Evolutionary conservation across 106 monocot genomes (phyloP), one percentile per base, ranked within the genome.

Genomic region (Allium cepa): DNA sequence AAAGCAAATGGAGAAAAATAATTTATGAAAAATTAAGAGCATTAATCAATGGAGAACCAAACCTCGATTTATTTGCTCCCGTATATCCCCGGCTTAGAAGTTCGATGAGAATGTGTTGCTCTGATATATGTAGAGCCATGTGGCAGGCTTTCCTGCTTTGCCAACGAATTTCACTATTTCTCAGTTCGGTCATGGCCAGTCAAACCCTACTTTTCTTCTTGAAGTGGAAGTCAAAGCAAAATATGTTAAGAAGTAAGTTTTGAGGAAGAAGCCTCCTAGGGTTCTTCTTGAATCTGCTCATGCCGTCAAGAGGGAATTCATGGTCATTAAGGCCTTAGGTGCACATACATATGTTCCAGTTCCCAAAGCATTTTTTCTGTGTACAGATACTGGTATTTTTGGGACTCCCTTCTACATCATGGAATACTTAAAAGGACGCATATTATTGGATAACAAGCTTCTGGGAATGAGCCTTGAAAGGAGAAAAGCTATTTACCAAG

Each of bases 371-470:
- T 93, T 87, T 70, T 90, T 87, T 69, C 75, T 99, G 28, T 99
- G 99, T 71, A 82, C 79, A 49, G 99, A 99, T 87, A 70, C 99
- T 11, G 78, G 64, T 65, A 72, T 93, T 62, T 82, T 99, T 67
- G 93, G 99, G 56, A 99, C 99, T 22, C 26, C 99, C 18, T 99
- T 99, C 68, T 99, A 93, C 55, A 90, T 99, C 61, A 99, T 99
- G 99, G 99, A 99, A 69, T 85, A 82, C 62, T 66, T 99, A 62
- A 90, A 99, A 69, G 99, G 99, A 47, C 77, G 87, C 53, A 87
- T 99, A 74, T 93, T 87, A 66, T 62, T 90, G 46, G 93, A 99
- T 57, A 67, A 64, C 55, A 99, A 81, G 62, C 80, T 99, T 26
- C 85, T 77, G 8, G 92, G 81, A 59, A 62, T 90, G 60, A 47